Base-by-base conservation (phyloP, 371 early-diverging fungal species). In the Choanephora cucurbitarum region DNA sequence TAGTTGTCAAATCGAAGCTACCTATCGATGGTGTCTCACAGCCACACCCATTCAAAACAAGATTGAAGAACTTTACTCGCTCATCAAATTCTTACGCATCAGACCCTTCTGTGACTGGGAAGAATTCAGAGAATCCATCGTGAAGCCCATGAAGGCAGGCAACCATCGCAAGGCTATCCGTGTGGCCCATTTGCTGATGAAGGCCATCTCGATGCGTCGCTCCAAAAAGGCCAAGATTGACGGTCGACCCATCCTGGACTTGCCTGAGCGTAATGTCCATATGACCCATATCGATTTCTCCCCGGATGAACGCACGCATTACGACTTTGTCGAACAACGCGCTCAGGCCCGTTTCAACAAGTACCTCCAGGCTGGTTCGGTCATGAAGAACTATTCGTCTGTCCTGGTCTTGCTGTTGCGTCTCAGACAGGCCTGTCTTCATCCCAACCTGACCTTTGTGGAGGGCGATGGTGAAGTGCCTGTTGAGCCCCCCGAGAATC, bases 41-140 rank as follows among this genome's bases (percentile, higher is more conserved):
- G 81, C 82, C 6, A 83, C 81, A 0, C 89, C 89, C n/a, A 81
- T 94, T 22, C 92, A 93, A 65, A 97, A 97, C 80, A 87, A 80
- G 34, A 66, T 95, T 32, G 87, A 85, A n/a, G 98, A 97, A 61
- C 64, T 96, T 34, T 94, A 76, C 66, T 88, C 92, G 1, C 72
- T 93, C 3, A 73, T 96, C 19, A 81, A 85, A 41, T 96, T 96
- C 57, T 77, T 97, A 31, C 81, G 80, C 19, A 79, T 87, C 9
- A 69, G 79, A 22, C 91, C 91, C 13, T 82, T 87, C 60, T 72
- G 75, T 52, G 82, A 83, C 13, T 79, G 74, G 74, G 55, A 60
- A 0, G 63, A 71, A 17, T 88, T 89, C 72, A 71, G 80, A 46
- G 70, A 71, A 14, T 75, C 81, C 23, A 83, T 89, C 42, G 57